Evolutionary conservation across 768 basidiomycete species (phyloP).

Genomic region (Cantharellus cinnabarinus): DNA sequence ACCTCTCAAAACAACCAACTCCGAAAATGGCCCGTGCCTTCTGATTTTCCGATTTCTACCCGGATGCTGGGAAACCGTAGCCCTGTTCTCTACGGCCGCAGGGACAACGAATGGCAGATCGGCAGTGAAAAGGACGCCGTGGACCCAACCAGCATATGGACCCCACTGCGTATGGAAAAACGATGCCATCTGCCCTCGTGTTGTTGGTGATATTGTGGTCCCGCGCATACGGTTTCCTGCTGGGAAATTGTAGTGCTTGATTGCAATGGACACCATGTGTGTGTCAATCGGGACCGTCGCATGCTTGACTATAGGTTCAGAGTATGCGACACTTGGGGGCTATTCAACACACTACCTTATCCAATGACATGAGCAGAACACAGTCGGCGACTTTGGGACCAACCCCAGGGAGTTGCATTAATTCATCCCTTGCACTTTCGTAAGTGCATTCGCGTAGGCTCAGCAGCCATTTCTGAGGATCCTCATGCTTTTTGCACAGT

Average conservation of each 20-base stretch:
- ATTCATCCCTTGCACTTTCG: conserved; percentile 42
- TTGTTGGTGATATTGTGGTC: conserved; percentile 40
- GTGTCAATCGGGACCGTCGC: conserved; percentile 82
- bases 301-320: background rate
- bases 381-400: conserved; percentile 97
- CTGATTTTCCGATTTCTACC: no score
- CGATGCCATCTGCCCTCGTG: conserved; percentile 51
- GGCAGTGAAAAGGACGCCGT: conserved; percentile 60
- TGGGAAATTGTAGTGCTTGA: conserved; percentile 47
- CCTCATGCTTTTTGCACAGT: conserved; percentile 31
- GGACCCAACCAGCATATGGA: conserved; percentile 76
- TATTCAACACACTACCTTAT: conserved; percentile 36
- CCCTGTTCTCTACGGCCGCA: no score
- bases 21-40: no score
- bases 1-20: no score
- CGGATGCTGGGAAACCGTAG: no score
- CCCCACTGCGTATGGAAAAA: conserved; percentile 56
- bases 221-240: conserved; percentile 13
- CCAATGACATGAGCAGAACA: conserved; percentile 74
- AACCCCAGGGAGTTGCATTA: conserved; percentile 74
- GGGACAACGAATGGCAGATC: conserved; percentile 29
- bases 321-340: background rate
- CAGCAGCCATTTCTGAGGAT: conserved; percentile 39
- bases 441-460: conserved; percentile 31
- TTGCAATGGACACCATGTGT: conserved; percentile 79